Evolutionary conservation across 225 moss, liverwort and hornwort species (phyloP), one percentile per base, ranked within the genome.

Genomic region (Lunularia cruciata): DNA sequence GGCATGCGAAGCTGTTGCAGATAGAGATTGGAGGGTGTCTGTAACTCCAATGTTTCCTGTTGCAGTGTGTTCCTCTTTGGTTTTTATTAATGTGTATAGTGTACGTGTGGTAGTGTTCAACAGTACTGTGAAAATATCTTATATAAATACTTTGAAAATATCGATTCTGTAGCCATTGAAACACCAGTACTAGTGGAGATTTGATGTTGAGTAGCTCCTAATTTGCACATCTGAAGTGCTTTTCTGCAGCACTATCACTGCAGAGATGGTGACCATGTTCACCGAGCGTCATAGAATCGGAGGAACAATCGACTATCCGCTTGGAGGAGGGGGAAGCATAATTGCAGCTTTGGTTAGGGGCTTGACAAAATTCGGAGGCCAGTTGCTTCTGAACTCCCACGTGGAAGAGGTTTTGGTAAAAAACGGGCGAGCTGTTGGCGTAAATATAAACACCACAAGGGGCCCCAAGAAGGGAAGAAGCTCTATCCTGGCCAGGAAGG

Each of bases 221-320:
- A 48, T 25, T 49, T 4, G 48, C 27, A 8, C n/a, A n/a, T n/a
- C n/a, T n/a, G 33, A 34, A 23, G 30, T 30, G 30, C 62, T 36
- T 65, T 65, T 31, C 67, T 72, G 75, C 85, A 91, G 89, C 69
- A 91, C 91, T 42, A 91, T 91, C 35, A 89, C 91, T 31, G 91
- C 91, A 60, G 91, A 91, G 63, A 91, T 91, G 89, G 91, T 85
- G 71, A 89, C 91, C 30, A 89, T 91, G 89, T 89, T 91, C 68
- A 78, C 85, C 32, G 91, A 89, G 73, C 87, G 91, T 43, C 88
- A 91, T 67, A 79, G 91, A 48, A 79, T 81, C 35, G 91, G 83
- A 43, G 89, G 91, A 18, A 68, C 87, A 14, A 91, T 91, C 14
- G 91, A 91, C 66, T 91, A 91, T 63, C 91, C 91, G 11, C 31